phyloP scores from a whole-genome alignment of 2,329 filamentous ascomycete species.

The Botrytis pseudocinerea region DNA sequence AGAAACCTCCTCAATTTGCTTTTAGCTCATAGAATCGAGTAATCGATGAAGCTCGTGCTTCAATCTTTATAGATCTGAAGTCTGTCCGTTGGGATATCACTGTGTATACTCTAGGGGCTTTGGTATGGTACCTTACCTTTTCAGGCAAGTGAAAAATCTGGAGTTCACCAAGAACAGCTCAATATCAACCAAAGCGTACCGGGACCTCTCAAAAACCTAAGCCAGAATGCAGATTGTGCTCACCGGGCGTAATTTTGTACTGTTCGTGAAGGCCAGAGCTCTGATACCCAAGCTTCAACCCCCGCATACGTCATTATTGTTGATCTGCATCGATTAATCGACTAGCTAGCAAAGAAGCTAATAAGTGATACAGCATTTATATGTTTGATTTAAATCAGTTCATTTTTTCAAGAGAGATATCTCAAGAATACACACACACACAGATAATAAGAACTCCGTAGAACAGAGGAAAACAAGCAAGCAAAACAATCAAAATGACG shows the following conservation, averaged over 20 bases:
- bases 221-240: neutral
- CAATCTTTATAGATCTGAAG: neutral
- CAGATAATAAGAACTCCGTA: neutral
- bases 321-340: slow-evolving; percentile 1
- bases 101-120: neutral
- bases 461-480: neutral
- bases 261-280: neutral
- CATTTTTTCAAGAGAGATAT: neutral
- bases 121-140: neutral
- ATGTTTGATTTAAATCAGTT: neutral
- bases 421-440: neutral
- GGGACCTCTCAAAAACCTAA: neutral
- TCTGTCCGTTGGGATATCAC: neutral
- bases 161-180: neutral
- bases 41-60: neutral
- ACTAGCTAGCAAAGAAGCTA: neutral
- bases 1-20: neutral
- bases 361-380: neutral
- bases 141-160: neutral
- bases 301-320: slow-evolving; percentile 13
- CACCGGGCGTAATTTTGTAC: neutral
- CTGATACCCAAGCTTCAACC: neutral
- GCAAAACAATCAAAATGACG: slow-evolving; percentile 22
- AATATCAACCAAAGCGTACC: neutral
- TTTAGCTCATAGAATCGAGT: neutral